Conservation (phyloP, 768 basidiomycete genomes). For the Leccinum boreale region DNA sequence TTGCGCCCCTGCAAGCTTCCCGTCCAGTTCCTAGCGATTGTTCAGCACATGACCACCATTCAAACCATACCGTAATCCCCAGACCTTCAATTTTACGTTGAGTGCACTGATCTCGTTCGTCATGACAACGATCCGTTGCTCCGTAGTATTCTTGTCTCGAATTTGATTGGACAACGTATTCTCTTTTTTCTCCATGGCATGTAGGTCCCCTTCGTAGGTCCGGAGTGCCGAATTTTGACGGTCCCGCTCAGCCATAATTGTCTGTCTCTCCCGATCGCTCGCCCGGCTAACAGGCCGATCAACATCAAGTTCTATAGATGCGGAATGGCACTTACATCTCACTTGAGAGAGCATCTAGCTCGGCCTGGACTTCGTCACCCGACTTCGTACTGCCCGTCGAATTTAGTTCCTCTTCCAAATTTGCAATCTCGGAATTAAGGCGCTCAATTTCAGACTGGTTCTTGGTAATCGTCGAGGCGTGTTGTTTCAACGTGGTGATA, state of each 20-base stretch:
- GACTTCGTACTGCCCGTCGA: constrained; percentile 77
- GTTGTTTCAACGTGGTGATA: constrained; percentile 55
- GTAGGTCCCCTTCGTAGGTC: constrained; percentile 56
- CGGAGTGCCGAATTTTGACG: constrained; percentile 51
- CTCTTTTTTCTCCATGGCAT: constrained; percentile 60
- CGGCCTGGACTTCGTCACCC: constrained; percentile 77
- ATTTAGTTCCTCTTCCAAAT: constrained; percentile 66
- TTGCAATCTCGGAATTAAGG: constrained; percentile 56
- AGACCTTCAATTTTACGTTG: constrained; percentile 50
- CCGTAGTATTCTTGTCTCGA: constrained; percentile 54
- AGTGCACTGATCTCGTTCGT: constrained; percentile 51
- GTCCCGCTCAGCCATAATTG: constrained; percentile 58
- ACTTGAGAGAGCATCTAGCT: constrained; percentile 60
- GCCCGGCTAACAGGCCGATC: constrained; percentile 32
- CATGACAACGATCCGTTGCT: constrained; percentile 55
- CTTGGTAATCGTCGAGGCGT: constrained; percentile 55
- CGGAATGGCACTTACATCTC: constrained; percentile 54
- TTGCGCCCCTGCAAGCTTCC: constrained; percentile 55
- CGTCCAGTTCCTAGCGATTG: constrained; percentile 57
- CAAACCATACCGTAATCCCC: not conserved
- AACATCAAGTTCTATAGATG: not conserved
- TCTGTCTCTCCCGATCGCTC: constrained; percentile 60
- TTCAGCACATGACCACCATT: not conserved
- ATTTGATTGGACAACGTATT: constrained; percentile 54
- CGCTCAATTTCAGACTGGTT: constrained; percentile 57